Evolutionary conservation across 345 rosid genomes (phyloP).

Genomic region (Trapa incisa): DNA sequence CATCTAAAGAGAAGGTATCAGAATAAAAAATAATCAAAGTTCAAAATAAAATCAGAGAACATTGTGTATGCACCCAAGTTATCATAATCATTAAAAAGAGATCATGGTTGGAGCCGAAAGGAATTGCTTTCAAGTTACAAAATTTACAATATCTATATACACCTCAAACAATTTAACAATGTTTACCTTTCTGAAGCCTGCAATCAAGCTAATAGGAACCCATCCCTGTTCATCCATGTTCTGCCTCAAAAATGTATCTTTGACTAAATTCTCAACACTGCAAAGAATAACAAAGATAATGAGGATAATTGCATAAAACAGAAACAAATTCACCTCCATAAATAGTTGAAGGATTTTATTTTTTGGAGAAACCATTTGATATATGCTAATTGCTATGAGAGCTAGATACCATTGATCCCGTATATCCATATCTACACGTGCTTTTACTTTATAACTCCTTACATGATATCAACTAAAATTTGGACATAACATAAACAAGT

Average conservation of each 20-base stretch:
- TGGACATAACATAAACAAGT: neutral
- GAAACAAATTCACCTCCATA: neutral
- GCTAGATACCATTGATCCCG: neutral
- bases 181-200: conserved; percentile 76
- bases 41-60: neutral
- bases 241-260: conserved; percentile 64
- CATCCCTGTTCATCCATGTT: conserved; percentile 89
- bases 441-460: no score
- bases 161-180: neutral
- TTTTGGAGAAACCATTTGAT: neutral
- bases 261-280: conserved; percentile 72
- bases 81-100: neutral
- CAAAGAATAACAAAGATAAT: conserved; percentile 15
- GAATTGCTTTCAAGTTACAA: neutral
- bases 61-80: neutral
- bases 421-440: no score
- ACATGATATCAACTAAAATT: neutral
- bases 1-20: no score
- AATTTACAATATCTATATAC: neutral
- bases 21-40: neutral
- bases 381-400: neutral
- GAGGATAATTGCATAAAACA: conserved; percentile 11
- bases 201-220: conserved; percentile 54
- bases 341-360: neutral
- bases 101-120: neutral